A percentile compares a stretch with the other conserved stretches of the same genome.
Evolutionary conservation across 768 basidiomycete species (phyloP).

Genomic region (Trametes meyenii): DNA sequence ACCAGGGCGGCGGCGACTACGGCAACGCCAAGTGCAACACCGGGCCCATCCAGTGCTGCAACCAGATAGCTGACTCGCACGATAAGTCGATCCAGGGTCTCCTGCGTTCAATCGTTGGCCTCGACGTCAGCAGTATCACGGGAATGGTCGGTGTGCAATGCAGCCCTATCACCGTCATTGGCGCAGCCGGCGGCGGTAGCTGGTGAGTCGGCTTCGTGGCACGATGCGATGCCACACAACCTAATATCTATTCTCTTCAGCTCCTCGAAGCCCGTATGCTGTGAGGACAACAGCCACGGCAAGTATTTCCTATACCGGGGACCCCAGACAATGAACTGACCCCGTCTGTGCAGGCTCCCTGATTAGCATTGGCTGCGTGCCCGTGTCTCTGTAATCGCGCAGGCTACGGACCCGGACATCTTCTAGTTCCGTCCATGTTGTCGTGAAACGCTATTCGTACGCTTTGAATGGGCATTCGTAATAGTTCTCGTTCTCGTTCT

Average conservation of each 20-base stretch:
- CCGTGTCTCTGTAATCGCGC: not conserved
- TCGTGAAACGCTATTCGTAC: too few relatives aligned
- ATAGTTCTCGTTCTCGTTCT: too few relatives aligned
- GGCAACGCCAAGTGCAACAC: conserved; percentile 14
- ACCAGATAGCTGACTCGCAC: not conserved
- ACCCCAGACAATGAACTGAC: too few relatives aligned
- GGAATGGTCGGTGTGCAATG: too few relatives aligned
- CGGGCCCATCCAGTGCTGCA: conserved; percentile 16
- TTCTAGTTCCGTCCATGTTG: too few relatives aligned
- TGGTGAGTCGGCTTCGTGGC: too few relatives aligned
- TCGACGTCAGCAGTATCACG: too few relatives aligned
- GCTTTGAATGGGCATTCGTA: too few relatives aligned
- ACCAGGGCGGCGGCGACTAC: not conserved
- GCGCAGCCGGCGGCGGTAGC: too few relatives aligned
- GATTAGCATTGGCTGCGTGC: conserved; percentile 13
- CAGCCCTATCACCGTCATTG: too few relatives aligned
- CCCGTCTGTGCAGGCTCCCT: not conserved
- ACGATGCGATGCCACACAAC: too few relatives aligned
- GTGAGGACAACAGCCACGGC: conserved; percentile 15
- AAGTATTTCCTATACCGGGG: not conserved
- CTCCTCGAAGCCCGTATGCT: conserved; percentile 15
- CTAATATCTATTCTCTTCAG: not conserved
- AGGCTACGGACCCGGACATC: not conserved
- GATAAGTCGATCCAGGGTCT: conserved; percentile 1
- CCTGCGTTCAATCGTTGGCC: conserved; percentile 1